Evolutionary conservation across 2,329 filamentous ascomycete species (phyloP).

Genomic region (Mycogone perniciosa): DNA sequence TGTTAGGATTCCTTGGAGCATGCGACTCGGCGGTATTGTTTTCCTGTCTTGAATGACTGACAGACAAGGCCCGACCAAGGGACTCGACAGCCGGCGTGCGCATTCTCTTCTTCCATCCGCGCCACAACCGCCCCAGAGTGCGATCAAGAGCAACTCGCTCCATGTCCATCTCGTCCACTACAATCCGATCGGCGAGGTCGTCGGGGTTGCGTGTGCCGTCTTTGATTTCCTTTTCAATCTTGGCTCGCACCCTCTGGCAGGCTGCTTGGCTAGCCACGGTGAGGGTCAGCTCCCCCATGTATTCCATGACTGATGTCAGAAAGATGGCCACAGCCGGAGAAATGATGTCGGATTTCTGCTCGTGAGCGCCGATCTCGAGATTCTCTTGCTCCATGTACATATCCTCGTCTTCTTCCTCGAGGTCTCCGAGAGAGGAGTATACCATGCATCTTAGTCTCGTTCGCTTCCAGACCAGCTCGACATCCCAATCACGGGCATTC

Average conservation of each 20-base stretch:
- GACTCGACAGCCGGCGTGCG: slow-evolving; percentile 49
- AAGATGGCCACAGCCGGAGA: slow-evolving; percentile 94
- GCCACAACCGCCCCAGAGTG: slow-evolving; percentile 83
- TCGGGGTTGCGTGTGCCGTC: slow-evolving; percentile 41
- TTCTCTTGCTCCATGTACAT: slow-evolving; percentile 76
- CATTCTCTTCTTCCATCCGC: slow-evolving; percentile 86
- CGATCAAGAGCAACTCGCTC: slow-evolving; percentile 88
- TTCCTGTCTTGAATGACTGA: slow-evolving; percentile 28
- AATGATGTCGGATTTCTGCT: slow-evolving; percentile 60
- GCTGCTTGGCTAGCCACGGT: slow-evolving; percentile 83
- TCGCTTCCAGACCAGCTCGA: slow-evolving; percentile 92
- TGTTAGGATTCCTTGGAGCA: slow-evolving; percentile 18
- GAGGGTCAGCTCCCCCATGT: slow-evolving; percentile 84
- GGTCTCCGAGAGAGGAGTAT: slow-evolving; percentile 89
- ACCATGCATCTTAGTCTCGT: slow-evolving; percentile 95
- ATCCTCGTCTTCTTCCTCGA: slow-evolving; percentile 98
- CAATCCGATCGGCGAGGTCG: slow-evolving; percentile 56
- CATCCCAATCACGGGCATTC: slow-evolving; percentile 62
- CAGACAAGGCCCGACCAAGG: slow-evolving; percentile 44
- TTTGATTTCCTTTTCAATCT: slow-evolving; percentile 53
- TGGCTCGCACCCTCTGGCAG: slow-evolving; percentile 57
- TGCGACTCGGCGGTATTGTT: slow-evolving; percentile 34
- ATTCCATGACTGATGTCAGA: slow-evolving; percentile 88
- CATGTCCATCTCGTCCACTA: slow-evolving; percentile 88
- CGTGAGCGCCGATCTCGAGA: slow-evolving; percentile 51